Base-by-base conservation (phyloP, 1,284 basidiomycete genomes). In the Caloboletus inedulis region DNA sequence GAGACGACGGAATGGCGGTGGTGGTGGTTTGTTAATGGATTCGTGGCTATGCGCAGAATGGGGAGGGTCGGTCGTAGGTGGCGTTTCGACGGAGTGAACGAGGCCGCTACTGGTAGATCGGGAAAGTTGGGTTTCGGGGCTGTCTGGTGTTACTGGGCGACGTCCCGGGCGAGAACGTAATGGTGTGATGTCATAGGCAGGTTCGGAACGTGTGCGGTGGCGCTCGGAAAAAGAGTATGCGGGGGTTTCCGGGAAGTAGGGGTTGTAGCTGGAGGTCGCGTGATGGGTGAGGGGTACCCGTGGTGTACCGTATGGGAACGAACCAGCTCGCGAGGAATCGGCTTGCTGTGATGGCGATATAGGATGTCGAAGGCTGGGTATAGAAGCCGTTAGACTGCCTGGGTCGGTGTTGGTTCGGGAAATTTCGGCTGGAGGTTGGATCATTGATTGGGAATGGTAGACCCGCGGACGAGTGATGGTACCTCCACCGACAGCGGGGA, bases 401-500 rank as follows among this genome's bases (percentile, higher is more conserved):
- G 54, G 30, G 13, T 54, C 47, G 3, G 51, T 49, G 29, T 42
- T 27, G 4, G 51, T 13, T 23, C 49, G 56, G 36, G 62, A 55
- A n/a, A 64, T 59, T 27, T 74, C 74, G 1, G 71, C 65, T 3
- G 78, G 76, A 3, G 75, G 66, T 35, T 76, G 65, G 57, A 87
- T 82, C 60, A 79, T 77, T 7, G 84, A 84, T 59, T 89, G 87
- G 0, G 85, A 82, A 63, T 91, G 89, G 55, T 81, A 82, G 21
- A 91, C 77, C 4, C 90, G 73, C 0, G 89, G 90, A 21, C 88
- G 77, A 3, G 85, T 86, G 53, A 91, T 77, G 0, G 79, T 80
- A 1, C 89, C 88, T 25, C 89, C 89, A 30, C 89, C 88, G 10
- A 91, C 84, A 13, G 89, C 88, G 2, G 88, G 86, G 54, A 89